These are phyloP conservation scores for Penicillium dipodomyicola DNA, from an alignment of 495 filamentous ascomycete species.

Conservation along the genomic window DNA sequence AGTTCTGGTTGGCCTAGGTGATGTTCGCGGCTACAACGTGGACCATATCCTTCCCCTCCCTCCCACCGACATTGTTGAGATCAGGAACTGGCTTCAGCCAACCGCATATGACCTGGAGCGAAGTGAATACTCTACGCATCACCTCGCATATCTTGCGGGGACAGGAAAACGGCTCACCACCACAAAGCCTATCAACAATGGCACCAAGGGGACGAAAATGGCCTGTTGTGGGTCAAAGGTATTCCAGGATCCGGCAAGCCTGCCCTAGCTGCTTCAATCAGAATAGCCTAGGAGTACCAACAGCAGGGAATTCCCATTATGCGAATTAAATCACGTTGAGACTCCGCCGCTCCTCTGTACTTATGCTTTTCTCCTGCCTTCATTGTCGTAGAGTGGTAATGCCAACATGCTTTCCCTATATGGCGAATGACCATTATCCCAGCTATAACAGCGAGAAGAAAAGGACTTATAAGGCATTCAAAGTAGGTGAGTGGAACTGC, in stretches of 20 bases:
- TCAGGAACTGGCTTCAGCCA: slow-evolving; percentile 20
- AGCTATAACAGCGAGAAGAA: too few species aligned
- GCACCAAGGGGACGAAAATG: slow-evolving; percentile 11
- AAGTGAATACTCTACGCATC: not conserved
- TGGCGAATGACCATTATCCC: too few species aligned
- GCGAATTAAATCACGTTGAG: too few species aligned
- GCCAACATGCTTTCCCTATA: too few species aligned
- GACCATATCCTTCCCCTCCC: slow-evolving; percentile 20
- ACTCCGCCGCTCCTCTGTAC: too few species aligned
- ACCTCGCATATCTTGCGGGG: slow-evolving; percentile 10
- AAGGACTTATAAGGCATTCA: too few species aligned
- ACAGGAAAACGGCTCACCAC: slow-evolving; percentile 20
- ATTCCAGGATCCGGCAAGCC: slow-evolving; percentile 90
- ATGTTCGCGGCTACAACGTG: slow-evolving; percentile 16
- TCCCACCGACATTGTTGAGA: slow-evolving; percentile 8
- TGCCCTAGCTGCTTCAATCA: slow-evolving; percentile 55
- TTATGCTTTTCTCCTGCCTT: too few species aligned
- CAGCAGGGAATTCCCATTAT: too few species aligned
- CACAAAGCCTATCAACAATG: slow-evolving; percentile 17
- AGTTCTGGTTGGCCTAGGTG: slow-evolving; percentile 6
- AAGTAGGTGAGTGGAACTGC: too few species aligned
- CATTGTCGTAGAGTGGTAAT: too few species aligned
- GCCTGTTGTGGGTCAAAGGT: too few species aligned
- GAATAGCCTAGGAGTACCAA: too few species aligned
- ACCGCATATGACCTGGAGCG: slow-evolving; percentile 20